A percentile compares a stretch with the other conserved stretches of the same genome.
phyloP scores from a whole-genome alignment of 805 yeast species.

The Kodamaea leandrae region DNA sequence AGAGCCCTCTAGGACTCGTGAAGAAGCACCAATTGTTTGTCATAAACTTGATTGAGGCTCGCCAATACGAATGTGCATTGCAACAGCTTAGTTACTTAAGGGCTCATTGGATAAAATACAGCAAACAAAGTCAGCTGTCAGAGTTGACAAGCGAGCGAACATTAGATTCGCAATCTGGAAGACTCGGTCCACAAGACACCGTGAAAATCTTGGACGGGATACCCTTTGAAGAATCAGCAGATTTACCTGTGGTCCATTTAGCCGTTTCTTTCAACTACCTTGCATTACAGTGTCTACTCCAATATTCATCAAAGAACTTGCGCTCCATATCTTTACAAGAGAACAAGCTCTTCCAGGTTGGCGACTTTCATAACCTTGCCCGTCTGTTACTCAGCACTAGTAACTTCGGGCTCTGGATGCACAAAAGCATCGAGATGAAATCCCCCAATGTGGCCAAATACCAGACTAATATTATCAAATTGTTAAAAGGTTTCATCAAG shows the following conservation, averaged over 20 bases:
- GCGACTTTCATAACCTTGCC: conserved; percentile 16
- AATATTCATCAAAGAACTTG: conserved; percentile 19
- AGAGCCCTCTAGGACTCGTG: conserved; percentile 12
- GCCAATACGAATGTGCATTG: conserved; percentile 13
- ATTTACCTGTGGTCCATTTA: conserved; percentile 3
- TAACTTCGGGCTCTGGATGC: conserved; percentile 24
- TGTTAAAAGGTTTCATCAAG: conserved; percentile 26
- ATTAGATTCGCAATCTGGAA: too few species aligned
- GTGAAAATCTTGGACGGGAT: conserved; percentile 1
- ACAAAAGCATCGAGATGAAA: conserved; percentile 7
- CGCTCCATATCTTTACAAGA: conserved; percentile 12
- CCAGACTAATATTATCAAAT: conserved; percentile 21
- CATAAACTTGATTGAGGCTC: conserved; percentile 22
- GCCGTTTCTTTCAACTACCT: conserved; percentile 27
- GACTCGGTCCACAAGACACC: background rate
- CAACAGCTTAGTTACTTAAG: conserved; percentile 7
- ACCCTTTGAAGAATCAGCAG: background rate
- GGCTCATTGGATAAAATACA: background rate
- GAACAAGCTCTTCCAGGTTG: conserved; percentile 12
- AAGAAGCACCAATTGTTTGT: conserved; percentile 29
- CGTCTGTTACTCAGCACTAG: conserved; percentile 17
- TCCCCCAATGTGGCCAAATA: conserved; percentile 16
- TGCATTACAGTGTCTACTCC: conserved; percentile 25
- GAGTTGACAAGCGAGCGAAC: background rate
- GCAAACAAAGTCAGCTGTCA: background rate